These are phyloP conservation scores for Closterium sp. DNA, from an alignment of 139 green algal genomes.

Conservation along the genomic window DNA sequence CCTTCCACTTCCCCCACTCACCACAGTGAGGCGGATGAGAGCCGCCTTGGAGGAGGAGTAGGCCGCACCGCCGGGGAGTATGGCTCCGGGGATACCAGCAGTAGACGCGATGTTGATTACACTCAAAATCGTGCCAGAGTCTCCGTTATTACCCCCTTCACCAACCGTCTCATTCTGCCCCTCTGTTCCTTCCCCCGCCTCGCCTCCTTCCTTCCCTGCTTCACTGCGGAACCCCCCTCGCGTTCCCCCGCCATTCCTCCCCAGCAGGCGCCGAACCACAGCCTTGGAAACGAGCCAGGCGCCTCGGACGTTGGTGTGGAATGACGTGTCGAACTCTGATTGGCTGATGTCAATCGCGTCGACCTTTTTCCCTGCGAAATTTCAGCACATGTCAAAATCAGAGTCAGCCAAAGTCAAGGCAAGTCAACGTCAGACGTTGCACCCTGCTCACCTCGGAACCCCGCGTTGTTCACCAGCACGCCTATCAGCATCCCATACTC, in stretches of 20 bases:
- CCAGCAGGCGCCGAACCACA: not conserved
- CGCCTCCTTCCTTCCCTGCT: no score
- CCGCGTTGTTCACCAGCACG: slow-evolving; percentile 12
- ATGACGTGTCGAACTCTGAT: not conserved
- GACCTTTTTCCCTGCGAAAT: not conserved
- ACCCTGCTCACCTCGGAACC: not conserved
- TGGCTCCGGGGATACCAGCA: not conserved
- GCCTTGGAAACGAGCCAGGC: not conserved
- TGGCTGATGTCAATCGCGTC: not conserved
- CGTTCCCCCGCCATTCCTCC: no score
- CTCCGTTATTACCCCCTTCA: not conserved
- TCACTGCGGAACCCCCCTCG: no score
- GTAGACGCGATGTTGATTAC: slow-evolving; percentile 1
- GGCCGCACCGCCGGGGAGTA: not conserved
- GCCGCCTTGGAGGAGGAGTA: slow-evolving; percentile 34
- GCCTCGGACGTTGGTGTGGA: not conserved
- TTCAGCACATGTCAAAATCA: no score
- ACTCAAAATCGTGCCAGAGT: not conserved
- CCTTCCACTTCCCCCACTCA: not conserved
- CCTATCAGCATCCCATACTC: no score
- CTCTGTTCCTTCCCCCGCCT: not conserved
- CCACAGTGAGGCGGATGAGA: slow-evolving; percentile 22
- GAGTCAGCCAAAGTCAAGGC: no score
- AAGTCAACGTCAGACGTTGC: no score
- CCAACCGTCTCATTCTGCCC: not conserved